Base-by-base conservation (phyloP, 768 basidiomycete species). In the Lactarius trivialis region DNA sequence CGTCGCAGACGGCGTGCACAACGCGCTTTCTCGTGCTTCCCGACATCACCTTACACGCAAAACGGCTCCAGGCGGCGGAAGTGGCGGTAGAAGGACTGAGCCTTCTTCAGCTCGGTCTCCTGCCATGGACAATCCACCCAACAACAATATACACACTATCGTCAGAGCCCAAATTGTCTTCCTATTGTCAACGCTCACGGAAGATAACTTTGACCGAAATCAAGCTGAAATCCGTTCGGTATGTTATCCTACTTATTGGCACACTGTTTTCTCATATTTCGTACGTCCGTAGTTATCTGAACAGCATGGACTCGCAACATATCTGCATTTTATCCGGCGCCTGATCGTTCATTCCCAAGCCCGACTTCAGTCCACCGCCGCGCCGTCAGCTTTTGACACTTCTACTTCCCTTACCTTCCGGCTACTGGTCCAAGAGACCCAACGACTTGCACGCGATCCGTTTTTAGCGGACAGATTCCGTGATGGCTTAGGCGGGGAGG, bases 91-190 rank as follows among this genome's bases (percentile, higher is more conserved):
- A 70, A 72, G 70, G 68, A 70, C 73, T 67, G 73, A 74, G 74
- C 70, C 70, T 67, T 69, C 71, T 67, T 70, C 72, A 68, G 71
- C 71, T 63, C 73, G 88, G 86, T 78, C 79, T 69, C 85, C 86
- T 78, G 83, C 86, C 77, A 91, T 90, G 89, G 89, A 91, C 79
- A 88, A 83, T 73, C 84, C 88, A 80, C 83, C 87, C 76, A 86
- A 75, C 72, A 85, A 87, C 73, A 91, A 90, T 75, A 91, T 93
- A 72, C 86, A 91, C 75, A 92, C 89, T 73, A 93, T 93, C 75
- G 91, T 93, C 78, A 91, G 91, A 76, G 90, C 95, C 63, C 95
- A 99, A 81, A 95, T 99, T 72, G 94, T 96, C 68, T 98, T 99
- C 77, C 82, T 98, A 61, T 83, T 99, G 67, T 93, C 92, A 32